Conservation (phyloP, 345 rosid species). For the Dimocarpus longan region DNA sequence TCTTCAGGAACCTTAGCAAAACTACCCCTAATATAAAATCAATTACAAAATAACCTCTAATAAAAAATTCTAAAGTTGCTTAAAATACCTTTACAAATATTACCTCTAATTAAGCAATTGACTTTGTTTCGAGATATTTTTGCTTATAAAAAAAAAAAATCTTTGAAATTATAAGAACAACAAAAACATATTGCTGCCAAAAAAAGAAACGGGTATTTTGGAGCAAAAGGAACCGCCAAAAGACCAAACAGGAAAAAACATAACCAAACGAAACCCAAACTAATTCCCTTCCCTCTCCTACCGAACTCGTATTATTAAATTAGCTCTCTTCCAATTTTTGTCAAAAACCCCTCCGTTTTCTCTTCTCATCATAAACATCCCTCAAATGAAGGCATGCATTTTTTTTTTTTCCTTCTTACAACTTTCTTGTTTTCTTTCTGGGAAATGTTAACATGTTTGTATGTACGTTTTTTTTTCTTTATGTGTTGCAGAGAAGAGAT, state of each 20-base stretch:
- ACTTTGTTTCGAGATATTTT: too few species aligned
- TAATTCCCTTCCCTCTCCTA: not conserved
- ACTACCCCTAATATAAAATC: too few species aligned
- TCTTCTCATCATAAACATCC: not conserved
- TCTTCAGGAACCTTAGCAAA: too few species aligned
- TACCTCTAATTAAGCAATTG: too few species aligned
- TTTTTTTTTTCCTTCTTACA: not conserved
- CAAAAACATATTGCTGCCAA: too few species aligned
- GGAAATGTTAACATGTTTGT: not conserved
- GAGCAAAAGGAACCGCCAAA: not conserved
- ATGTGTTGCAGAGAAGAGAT: constrained; percentile 28
- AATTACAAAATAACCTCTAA: too few species aligned
- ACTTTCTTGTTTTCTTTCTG: constrained; percentile 1
- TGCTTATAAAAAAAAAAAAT: too few species aligned
- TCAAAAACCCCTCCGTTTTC: not conserved
- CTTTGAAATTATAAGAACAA: too few species aligned
- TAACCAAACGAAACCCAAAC: not conserved
- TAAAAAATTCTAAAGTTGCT: too few species aligned
- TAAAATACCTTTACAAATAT: too few species aligned
- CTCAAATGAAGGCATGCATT: constrained; percentile 15
- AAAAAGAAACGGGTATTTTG: not conserved
- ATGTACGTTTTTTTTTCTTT: not conserved
- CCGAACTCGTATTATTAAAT: not conserved
- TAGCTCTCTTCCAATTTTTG: too few species aligned
- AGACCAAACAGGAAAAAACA: not conserved